A percentile compares a stretch with the other conserved stretches of the same genome.
These are phyloP conservation scores for Rosa hybrid DNA, from an alignment of 331 rosid species.

Conservation along the genomic window DNA sequence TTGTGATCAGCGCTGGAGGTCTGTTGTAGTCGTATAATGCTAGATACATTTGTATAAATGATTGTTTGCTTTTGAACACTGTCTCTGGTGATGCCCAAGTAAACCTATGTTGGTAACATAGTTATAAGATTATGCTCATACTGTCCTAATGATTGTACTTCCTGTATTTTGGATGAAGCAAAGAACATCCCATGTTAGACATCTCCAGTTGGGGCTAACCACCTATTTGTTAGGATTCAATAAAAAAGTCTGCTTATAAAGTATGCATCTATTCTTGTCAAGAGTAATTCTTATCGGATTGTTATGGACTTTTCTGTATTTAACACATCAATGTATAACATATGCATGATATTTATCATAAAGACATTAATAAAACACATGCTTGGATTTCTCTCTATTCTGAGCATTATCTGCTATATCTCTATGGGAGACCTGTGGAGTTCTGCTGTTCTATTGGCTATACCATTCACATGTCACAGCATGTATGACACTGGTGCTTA, in stretches of 20 bases:
- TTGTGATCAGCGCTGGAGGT: too few relatives aligned
- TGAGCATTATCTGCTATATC: neutral
- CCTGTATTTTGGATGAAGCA: neutral
- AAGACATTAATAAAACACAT: neutral
- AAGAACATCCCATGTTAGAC: neutral
- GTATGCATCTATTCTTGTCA: neutral
- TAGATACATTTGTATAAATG: neutral
- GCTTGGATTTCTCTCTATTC: neutral
- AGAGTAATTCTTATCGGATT: neutral
- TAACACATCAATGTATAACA: neutral
- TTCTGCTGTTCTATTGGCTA: neutral
- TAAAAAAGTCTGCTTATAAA: neutral
- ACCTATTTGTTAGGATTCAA: neutral
- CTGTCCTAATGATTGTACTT: neutral
- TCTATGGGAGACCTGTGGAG: neutral
- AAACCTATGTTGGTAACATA: neutral
- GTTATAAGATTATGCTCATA: neutral
- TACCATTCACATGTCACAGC: neutral
- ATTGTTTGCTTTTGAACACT: conserved; percentile 4
- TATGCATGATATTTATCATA: neutral
- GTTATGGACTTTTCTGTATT: neutral
- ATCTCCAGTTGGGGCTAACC: neutral
- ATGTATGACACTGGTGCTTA: neutral
- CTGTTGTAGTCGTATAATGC: neutral
- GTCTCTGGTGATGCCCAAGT: neutral